Conservation (phyloP, 805 yeast species). For the Geotrichum ghanense region DNA sequence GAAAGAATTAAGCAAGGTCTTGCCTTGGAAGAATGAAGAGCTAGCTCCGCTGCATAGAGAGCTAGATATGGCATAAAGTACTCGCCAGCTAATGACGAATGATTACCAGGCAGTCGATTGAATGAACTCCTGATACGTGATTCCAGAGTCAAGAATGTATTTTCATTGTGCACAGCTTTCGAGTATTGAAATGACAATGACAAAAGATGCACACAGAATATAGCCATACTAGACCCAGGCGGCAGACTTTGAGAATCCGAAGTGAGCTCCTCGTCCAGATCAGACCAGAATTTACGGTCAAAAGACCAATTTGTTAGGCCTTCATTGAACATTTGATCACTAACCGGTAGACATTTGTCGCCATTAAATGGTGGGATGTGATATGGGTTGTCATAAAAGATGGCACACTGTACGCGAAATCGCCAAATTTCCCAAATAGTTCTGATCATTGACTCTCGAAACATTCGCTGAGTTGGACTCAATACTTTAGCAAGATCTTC, state of each 20-base stretch:
- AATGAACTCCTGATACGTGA: neutral
- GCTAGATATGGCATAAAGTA: neutral
- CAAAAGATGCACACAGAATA: neutral
- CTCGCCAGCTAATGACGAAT: neutral
- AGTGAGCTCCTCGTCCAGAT: slow-evolving; percentile 5
- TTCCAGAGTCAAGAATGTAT: neutral
- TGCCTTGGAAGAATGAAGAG: neutral
- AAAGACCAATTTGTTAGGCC: slow-evolving; percentile 6
- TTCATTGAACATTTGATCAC: slow-evolving; percentile 6
- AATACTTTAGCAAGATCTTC: neutral
- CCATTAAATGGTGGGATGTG: slow-evolving; percentile 6
- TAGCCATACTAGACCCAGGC: neutral
- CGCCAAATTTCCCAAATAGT: slow-evolving; percentile 9
- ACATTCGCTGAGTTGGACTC: slow-evolving; percentile 3
- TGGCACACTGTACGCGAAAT: slow-evolving; percentile 5
- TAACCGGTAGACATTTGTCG: slow-evolving; percentile 6
- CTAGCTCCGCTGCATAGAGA: neutral
- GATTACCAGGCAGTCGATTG: neutral
- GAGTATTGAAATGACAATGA: neutral
- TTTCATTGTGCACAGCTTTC: neutral
- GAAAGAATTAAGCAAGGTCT: neutral
- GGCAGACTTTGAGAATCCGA: neutral
- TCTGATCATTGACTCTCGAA: slow-evolving; percentile 7
- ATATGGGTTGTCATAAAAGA: slow-evolving; percentile 4
- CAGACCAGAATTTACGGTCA: slow-evolving; percentile 9